Percentiles rank a stretch among this genome's conserved stretches.
Conservation (phyloP, 495 filamentous ascomycete species). For the Acidiella bohemica region DNA sequence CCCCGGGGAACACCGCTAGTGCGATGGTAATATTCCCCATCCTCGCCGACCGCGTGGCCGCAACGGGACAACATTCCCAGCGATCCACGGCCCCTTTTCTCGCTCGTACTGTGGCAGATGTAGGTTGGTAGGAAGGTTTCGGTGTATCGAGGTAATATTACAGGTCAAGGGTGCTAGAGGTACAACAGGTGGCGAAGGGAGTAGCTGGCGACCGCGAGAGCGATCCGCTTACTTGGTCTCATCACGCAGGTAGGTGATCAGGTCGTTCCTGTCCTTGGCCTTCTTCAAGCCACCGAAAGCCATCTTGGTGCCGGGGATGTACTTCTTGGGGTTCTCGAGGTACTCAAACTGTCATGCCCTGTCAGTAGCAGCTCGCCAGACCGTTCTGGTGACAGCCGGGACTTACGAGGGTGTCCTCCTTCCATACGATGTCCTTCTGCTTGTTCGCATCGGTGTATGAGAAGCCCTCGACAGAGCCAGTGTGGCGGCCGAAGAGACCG, state of each 20-base stretch:
- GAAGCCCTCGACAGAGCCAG: conserved; percentile 80
- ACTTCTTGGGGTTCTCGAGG: conserved; percentile 90
- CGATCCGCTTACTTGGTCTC: conserved; percentile 33
- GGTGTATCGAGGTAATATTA: conserved; percentile 9
- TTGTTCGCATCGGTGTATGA: conserved; percentile 99
- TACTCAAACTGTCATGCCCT: conserved; percentile 51
- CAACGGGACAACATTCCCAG: not conserved
- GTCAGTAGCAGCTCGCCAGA: not conserved
- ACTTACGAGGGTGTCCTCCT: conserved; percentile 71
- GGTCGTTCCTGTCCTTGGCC: conserved; percentile 96
- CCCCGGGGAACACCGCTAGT: not conserved
- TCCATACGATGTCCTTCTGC: conserved; percentile 81
- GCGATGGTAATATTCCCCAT: not conserved
- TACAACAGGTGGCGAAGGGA: conserved; percentile 6
- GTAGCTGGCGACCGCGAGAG: not conserved
- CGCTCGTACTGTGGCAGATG: not conserved
- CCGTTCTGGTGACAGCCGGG: not conserved
- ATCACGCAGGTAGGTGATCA: conserved; percentile 54
- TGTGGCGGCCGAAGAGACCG: conserved; percentile 96
- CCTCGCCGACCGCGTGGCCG: not conserved
- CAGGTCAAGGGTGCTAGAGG: conserved; percentile 8
- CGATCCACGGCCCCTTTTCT: not conserved
- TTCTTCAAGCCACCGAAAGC: conserved; percentile 99
- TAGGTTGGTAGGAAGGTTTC: not conserved
- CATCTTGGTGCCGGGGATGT: conserved; percentile 99